phyloP scores from a whole-genome alignment of 345 rosid genomes.

The Syzygium jambos region DNA sequence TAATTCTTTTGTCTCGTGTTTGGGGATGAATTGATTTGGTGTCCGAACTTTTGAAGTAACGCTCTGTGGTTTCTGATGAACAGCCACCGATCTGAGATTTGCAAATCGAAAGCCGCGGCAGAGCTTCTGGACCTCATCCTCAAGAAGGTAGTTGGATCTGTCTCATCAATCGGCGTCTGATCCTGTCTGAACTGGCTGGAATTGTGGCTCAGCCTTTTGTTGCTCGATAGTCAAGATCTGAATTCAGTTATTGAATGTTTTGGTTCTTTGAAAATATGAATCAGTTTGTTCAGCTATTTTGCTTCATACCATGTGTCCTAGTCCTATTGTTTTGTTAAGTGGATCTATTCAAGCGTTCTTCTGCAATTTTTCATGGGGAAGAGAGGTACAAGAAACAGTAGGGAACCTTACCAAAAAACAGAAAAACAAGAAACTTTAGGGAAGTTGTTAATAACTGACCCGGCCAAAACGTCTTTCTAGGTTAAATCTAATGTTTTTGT shows the following conservation, averaged over 20 bases:
- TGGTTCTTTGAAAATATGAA: not conserved
- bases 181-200: not conserved
- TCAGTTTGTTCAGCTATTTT: not conserved
- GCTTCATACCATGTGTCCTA: not conserved
- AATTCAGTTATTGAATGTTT: not conserved
- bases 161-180: not conserved
- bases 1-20: constrained; percentile 4
- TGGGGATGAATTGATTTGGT: not conserved
- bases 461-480: not conserved
- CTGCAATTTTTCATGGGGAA: not conserved
- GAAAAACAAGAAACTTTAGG: not conserved
- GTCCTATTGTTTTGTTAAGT: not conserved
- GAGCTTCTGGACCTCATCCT: constrained; percentile 84
- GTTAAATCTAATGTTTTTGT: not conserved
- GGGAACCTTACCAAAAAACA: not conserved
- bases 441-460: not conserved
- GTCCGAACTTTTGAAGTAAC: not conserved
- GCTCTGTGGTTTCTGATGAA: not conserved
- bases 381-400: not conserved
- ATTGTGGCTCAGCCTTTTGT: not conserved
- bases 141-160: constrained; percentile 41
- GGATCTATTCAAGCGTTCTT: not conserved
- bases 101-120: constrained; percentile 53
- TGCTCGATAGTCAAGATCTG: not conserved
- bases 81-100: constrained; percentile 57